These are phyloP conservation scores for Lipomyces spencermartinsiae DNA, from an alignment of 805 yeast species.

Conservation along the genomic window DNA sequence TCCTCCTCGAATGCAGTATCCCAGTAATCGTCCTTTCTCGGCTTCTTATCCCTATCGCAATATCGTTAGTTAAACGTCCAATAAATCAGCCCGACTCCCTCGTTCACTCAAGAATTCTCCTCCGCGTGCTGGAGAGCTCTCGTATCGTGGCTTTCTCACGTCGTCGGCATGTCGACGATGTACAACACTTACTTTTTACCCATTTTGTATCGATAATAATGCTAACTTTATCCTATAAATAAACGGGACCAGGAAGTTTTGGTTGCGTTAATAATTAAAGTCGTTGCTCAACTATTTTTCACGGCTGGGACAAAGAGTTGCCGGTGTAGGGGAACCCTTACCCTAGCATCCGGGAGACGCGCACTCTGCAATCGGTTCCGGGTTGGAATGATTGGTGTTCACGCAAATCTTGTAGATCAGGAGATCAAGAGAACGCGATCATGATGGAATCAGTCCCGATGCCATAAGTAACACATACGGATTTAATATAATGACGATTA, in stretches of 20 bases:
- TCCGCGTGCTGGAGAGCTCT: not conserved
- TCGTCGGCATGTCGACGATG: not conserved
- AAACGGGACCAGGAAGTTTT: not conserved
- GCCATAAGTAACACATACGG: too few relatives aligned
- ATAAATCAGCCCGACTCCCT: not conserved
- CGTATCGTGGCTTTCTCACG: not conserved
- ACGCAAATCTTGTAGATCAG: too few relatives aligned
- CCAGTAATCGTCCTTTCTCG: slow-evolving; percentile 42
- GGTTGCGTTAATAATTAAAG: not conserved
- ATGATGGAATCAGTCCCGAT: not conserved
- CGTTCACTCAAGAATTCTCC: too few relatives aligned
- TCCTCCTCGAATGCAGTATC: slow-evolving; percentile 41
- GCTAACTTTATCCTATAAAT: not conserved
- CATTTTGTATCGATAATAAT: slow-evolving; percentile 11
- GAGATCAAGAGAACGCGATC: not conserved
- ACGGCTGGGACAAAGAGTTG: not conserved
- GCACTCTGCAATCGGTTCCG: too few relatives aligned
- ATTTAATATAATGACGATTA: not conserved
- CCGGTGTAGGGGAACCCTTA: too few relatives aligned
- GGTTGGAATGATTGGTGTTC: too few relatives aligned
- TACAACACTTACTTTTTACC: slow-evolving; percentile 18
- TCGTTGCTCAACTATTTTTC: not conserved
- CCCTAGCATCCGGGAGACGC: too few relatives aligned
- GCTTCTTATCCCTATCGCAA: slow-evolving; percentile 37
- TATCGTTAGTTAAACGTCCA: slow-evolving; percentile 5